Evolutionary conservation across 2,329 filamentous ascomycete genomes (phyloP).

Genomic region (Ophiostoma sp.): DNA sequence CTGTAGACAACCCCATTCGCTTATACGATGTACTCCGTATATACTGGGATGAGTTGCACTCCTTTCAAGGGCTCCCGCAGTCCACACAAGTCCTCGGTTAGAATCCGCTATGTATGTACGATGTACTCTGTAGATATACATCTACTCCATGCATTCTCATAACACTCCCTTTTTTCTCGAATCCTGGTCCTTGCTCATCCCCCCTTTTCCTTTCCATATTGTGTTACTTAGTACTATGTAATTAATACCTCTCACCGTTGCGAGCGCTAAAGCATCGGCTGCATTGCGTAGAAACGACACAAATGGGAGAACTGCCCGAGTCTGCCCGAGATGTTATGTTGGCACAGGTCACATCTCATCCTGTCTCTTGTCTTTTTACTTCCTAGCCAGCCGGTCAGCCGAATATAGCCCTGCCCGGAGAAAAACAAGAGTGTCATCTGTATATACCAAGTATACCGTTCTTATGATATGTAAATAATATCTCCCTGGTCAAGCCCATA

Average conservation of each 20-base stretch:
- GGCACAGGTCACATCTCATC: not conserved
- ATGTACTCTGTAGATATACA: not conserved
- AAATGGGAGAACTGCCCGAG: not conserved
- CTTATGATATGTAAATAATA: not conserved
- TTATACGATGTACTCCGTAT: not conserved
- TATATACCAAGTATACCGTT: not conserved
- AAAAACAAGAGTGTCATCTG: not conserved
- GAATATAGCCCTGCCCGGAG: not conserved
- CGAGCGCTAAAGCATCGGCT: not conserved
- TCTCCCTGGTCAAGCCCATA: not conserved
- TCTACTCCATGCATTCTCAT: not conserved
- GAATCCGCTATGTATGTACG: not conserved
- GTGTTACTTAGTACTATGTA: not conserved
- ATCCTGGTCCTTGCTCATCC: slow-evolving; percentile 7
- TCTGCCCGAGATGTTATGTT: not conserved
- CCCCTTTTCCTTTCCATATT: not conserved
- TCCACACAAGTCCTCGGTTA: not conserved
- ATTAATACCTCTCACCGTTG: not conserved
- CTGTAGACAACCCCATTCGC: not conserved
- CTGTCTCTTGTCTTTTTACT: not conserved
- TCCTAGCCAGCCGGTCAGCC: not conserved
- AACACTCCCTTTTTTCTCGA: not conserved
- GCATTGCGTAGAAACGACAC: slow-evolving; percentile 4
- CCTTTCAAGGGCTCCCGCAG: not conserved
- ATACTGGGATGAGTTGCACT: too few species aligned